A percentile compares a stretch with the other conserved stretches of the same genome.
Conservation (phyloP, 2,329 filamentous ascomycete genomes). For the Colletotrichum magnum region DNA sequence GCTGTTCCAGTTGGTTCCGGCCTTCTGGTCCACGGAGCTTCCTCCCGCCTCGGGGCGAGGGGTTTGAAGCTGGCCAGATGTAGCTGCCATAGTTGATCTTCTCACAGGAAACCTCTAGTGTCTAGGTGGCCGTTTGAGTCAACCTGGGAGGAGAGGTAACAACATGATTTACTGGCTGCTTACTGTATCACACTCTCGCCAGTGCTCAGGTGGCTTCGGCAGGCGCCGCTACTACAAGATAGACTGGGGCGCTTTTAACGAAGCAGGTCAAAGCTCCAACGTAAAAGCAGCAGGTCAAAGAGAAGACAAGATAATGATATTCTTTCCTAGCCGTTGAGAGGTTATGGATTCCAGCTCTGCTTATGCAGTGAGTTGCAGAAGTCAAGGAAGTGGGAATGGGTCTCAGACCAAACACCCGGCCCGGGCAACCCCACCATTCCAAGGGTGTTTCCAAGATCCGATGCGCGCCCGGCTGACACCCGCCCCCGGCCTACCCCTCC, state of each 20-base stretch:
- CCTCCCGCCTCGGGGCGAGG: conserved; percentile 33
- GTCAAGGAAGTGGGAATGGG: not conserved
- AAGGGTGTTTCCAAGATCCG: conserved; percentile 39
- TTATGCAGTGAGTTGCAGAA: conserved; percentile 20
- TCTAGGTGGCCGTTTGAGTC: not conserved
- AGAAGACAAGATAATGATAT: not conserved
- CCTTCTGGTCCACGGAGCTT: conserved; percentile 45
- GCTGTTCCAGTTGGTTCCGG: conserved; percentile 45
- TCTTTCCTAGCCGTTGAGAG: not conserved
- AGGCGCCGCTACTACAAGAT: too few relatives aligned
- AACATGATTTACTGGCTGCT: too few relatives aligned
- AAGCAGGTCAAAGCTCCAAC: too few relatives aligned
- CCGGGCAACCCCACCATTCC: conserved; percentile 36
- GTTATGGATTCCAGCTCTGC: not conserved
- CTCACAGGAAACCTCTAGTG: not conserved
- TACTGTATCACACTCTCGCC: too few relatives aligned
- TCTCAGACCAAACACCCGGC: conserved; percentile 13
- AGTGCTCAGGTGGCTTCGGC: too few relatives aligned
- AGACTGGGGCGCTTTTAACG: too few relatives aligned
- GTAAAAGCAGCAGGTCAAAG: too few relatives aligned
- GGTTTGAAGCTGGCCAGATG: conserved; percentile 30
- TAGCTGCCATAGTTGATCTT: conserved; percentile 21
- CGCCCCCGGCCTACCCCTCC: conserved; percentile 21
- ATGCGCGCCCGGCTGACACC: conserved; percentile 35
- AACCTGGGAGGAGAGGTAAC: too few relatives aligned